These are phyloP conservation scores for Arthrinium phaeospermum DNA, from an alignment of 2,329 filamentous ascomycete species.

Conservation along the genomic window DNA sequence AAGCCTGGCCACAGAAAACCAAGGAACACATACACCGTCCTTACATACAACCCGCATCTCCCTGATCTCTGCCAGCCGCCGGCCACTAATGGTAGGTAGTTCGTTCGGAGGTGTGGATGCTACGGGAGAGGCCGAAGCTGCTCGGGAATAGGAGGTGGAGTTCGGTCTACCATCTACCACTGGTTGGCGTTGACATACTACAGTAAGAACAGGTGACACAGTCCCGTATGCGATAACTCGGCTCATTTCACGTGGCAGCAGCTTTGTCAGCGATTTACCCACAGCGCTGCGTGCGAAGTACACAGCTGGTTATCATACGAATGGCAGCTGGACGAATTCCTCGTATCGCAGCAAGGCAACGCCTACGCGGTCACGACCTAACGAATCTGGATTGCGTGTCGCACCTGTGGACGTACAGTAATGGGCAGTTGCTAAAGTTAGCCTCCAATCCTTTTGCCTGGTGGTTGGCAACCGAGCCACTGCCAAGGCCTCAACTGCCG, in stretches of 20 bases:
- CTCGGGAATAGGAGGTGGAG: background rate
- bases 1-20: too few species aligned
- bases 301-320: background rate
- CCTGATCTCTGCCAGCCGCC: background rate
- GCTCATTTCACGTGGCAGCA: background rate
- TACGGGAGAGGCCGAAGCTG: background rate
- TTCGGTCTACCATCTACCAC: background rate
- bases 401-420: background rate
- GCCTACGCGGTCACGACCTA: background rate
- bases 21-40: background rate
- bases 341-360: background rate
- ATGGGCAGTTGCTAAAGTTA: slow-evolving; percentile 2
- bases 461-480: slow-evolving; percentile 10
- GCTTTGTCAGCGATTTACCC: background rate
- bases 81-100: background rate
- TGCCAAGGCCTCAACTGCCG: slow-evolving; percentile 2
- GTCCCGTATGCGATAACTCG: background rate
- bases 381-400: slow-evolving; percentile 2
- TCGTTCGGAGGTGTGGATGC: background rate
- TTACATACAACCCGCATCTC: background rate
- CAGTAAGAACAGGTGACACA: too few species aligned
- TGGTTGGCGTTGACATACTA: too few species aligned
- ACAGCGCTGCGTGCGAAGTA: background rate
- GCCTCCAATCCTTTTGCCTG: background rate
- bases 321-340: background rate